Percentiles rank a stretch among this genome's conserved stretches.
Evolutionary conservation across 164 flowering plant species (phyloP).

Genomic region (Warburgia ugandensis): DNA sequence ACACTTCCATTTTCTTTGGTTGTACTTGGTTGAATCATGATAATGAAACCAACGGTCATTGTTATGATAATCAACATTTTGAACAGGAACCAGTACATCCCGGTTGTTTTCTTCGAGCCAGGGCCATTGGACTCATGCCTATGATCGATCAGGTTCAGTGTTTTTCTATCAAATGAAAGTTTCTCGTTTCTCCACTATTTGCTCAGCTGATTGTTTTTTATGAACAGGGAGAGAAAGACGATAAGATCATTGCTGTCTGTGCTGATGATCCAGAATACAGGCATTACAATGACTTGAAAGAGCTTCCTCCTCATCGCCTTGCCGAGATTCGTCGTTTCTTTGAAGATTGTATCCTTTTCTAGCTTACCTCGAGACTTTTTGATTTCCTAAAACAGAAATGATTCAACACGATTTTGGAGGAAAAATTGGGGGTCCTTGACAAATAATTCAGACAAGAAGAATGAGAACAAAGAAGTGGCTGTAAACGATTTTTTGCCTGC

Average conservation of each 20-base stretch:
- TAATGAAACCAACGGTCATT: neutral
- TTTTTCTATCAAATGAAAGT: neutral
- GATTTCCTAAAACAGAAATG: neutral
- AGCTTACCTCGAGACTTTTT: neutral
- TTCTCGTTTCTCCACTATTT: neutral
- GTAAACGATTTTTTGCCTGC: slow-evolving; percentile 45
- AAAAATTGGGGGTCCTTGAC: slow-evolving; percentile 18
- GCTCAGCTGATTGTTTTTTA: slow-evolving; percentile 1
- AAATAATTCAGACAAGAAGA: slow-evolving; percentile 45
- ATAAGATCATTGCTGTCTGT: slow-evolving; percentile 73
- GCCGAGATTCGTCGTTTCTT: slow-evolving; percentile 64
- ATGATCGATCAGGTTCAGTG: slow-evolving; percentile 50
- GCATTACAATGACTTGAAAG: slow-evolving; percentile 51
- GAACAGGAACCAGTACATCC: slow-evolving; percentile 63
- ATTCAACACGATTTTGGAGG: too few relatives aligned
- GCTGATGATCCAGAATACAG: slow-evolving; percentile 75
- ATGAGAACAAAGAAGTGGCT: slow-evolving; percentile 56
- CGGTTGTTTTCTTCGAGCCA: slow-evolving; percentile 60
- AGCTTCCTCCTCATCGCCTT: slow-evolving; percentile 64
- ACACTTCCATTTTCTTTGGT: neutral
- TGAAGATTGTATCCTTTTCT: slow-evolving; percentile 61
- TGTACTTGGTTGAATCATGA: neutral
- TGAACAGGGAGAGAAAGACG: slow-evolving; percentile 65
- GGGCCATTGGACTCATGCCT: slow-evolving; percentile 66
- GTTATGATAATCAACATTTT: slow-evolving; percentile 1